Evolutionary conservation across 192 early-diverging fungal species (phyloP), one percentile per base, ranked within the genome.

Genomic region (Coemansia sp.): DNA sequence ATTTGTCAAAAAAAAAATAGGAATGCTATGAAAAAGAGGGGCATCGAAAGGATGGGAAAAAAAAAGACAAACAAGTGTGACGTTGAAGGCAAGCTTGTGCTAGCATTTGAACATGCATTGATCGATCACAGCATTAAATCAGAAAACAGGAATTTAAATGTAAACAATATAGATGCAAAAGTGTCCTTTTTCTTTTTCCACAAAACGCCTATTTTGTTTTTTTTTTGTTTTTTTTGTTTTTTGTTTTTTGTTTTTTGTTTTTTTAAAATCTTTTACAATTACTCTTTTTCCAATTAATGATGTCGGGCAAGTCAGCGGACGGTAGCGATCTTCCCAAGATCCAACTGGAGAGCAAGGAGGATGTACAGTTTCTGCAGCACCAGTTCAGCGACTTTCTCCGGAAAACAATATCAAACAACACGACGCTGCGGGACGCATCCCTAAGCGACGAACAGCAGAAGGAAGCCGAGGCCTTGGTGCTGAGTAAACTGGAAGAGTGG

Each of bases 321-420:
- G 48, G 48, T 2, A 51, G 21, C 48, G 74, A 81, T 26, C 72
- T 75, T 29, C 79, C 79, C 29, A 81, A 81, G 62, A 73, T 81
- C 34, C 79, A 81, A 63, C 68, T 81, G 23, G 79, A 81, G 37
- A 81, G 73, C 74, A 69, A 67, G 18, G 79, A 81, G 40, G 79
- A 81, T 59, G 79, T 75, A 37, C 31, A 59, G 31, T 81, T 70
- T 30, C 70, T 81, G 29, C 69, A 81, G 45, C 46, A 33, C 25
- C 73, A 81, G 59, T 63, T 81, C 6, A 46, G 10, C 39, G 57
- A 68, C 10, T 75, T 75, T 49, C 61, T 81, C 5, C 43, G 34
- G 10, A 31, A 64, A 13, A 66, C 74, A 15, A 37, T 81, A 18
- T 23, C 45, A 13, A 67, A 23, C 52, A 81, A 73, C 49, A 57